These are phyloP conservation scores for Spathaspora gorwiae DNA, from an alignment of 805 yeast species.

Conservation along the genomic window DNA sequence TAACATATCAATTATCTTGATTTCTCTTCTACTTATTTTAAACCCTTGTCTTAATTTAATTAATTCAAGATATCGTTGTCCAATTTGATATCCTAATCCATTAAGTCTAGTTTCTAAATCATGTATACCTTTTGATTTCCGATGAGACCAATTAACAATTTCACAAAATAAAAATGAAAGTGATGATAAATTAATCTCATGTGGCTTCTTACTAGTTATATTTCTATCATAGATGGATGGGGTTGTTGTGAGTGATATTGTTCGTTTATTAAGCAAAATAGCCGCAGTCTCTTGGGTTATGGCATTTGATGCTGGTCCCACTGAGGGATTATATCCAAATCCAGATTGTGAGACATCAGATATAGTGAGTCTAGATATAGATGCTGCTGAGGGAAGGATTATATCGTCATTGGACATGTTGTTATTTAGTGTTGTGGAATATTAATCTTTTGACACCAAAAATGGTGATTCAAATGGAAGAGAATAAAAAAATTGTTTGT, in stretches of 20 bases:
- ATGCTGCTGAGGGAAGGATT: slow-evolving; percentile 27
- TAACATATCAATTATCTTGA: slow-evolving; percentile 58
- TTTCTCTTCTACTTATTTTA: slow-evolving; percentile 60
- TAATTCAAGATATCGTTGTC: slow-evolving; percentile 66
- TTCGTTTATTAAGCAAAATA: slow-evolving; percentile 28
- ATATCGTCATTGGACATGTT: slow-evolving; percentile 17
- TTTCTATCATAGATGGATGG: slow-evolving; percentile 64
- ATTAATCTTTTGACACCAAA: too few relatives aligned
- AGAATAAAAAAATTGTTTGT: not conserved
- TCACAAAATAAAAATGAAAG: slow-evolving; percentile 69
- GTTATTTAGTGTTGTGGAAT: too few relatives aligned
- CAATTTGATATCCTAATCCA: slow-evolving; percentile 73
- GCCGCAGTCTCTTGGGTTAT: slow-evolving; percentile 36
- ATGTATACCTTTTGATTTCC: slow-evolving; percentile 59
- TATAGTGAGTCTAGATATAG: slow-evolving; percentile 25
- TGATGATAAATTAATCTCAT: slow-evolving; percentile 64
- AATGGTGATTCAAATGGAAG: too few relatives aligned
- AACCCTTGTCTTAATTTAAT: slow-evolving; percentile 62
- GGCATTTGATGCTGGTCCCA: slow-evolving; percentile 38
- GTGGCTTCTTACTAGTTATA: slow-evolving; percentile 53
- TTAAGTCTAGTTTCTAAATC: slow-evolving; percentile 57
- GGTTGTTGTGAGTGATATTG: slow-evolving; percentile 27
- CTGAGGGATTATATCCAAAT: slow-evolving; percentile 42
- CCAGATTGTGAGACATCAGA: slow-evolving; percentile 25
- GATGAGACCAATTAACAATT: slow-evolving; percentile 61